A percentile compares a stretch with the other conserved stretches of the same genome.
phyloP scores from a whole-genome alignment of 2,329 filamentous ascomycete species.

The Tolypocladium nubicola region DNA sequence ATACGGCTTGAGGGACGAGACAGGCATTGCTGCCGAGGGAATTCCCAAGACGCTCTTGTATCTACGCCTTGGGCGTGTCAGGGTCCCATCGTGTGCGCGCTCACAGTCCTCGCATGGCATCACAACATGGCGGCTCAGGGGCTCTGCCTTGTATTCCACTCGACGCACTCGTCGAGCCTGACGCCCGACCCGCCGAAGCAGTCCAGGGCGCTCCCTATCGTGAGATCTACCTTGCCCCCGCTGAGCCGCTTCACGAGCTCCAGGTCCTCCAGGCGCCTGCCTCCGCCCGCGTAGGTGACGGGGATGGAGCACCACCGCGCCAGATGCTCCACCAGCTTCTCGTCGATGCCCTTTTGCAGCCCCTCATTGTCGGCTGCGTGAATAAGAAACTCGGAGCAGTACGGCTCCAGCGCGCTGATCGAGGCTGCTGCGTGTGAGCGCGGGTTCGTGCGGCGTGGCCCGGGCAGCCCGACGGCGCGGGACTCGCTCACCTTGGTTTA shows the following conservation, averaged over 20 bases:
- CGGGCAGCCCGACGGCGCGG: neutral
- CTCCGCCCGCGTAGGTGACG: conserved; percentile 95
- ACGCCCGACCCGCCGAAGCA: conserved; percentile 88
- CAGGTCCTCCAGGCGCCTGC: conserved; percentile 69
- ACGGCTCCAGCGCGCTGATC: conserved; percentile 72
- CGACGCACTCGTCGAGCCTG: conserved; percentile 77
- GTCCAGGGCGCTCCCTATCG: conserved; percentile 91
- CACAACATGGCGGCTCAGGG: neutral
- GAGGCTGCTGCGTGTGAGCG: conserved; percentile 46
- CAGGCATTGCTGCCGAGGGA: too few relatives aligned
- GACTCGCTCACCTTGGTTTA: conserved; percentile 59
- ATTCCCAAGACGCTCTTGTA: too few relatives aligned
- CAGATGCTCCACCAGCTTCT: conserved; percentile 65
- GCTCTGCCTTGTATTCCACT: conserved; percentile 60
- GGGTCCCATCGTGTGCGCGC: neutral
- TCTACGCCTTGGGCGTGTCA: neutral
- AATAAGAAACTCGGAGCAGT: conserved; percentile 93
- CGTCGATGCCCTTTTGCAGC: conserved; percentile 82
- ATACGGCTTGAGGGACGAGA: too few relatives aligned
- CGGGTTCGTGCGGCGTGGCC: neutral
- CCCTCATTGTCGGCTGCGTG: conserved; percentile 97
- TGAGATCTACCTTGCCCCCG: conserved; percentile 75
- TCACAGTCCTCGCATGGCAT: neutral
- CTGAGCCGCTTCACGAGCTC: conserved; percentile 74
- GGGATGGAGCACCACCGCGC: conserved; percentile 84